Evolutionary conservation across 345 rosid species (phyloP), one percentile per base, ranked within the genome.

Genomic region (Brassica cretica): DNA sequence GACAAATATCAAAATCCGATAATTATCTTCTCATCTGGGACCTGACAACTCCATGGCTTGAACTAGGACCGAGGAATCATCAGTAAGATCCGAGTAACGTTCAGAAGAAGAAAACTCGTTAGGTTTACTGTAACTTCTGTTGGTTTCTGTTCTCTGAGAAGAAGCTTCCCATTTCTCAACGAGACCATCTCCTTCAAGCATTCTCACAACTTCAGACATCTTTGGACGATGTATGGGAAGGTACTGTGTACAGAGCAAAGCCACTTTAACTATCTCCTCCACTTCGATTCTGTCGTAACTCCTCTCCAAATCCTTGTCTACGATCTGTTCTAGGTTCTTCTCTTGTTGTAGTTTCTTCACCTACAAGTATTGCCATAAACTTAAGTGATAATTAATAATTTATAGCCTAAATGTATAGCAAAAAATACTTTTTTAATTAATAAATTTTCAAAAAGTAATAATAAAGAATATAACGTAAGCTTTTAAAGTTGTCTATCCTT

Each of bases 91-190:
- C 1, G 98, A 93, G 44, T 87, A 88, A 79, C 96, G 78, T 69
- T 90, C 96, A 15, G 91, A 89, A 39, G 88, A 87, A 37, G 89
- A 90, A 75, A 93, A 91, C 64, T 93, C 99, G 9, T 85, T 82
- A 72, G 85, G 87, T 81, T 84, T 84, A 30, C 86, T 81, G 81
- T 87, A 80, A 25, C 85, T 84, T 58, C 73, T 65, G 11, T 14
- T 71, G 30, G 77, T 71, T 24, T 80, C 83, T 74, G 91, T 87
- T 82, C 88, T 88, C 82, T 89, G 98, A 76, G 97, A 86, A 82
- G 98, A 86, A 81, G 98, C 97, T 83, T 93, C 98, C 98, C 99
- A 91, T 82, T 88, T 94, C 82, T 94, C 97, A 3, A 92, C 97
- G 1, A 94, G 89, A 24, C 97, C 98, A 73, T 95, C 98, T 1